These are phyloP conservation scores for Polygonum aviculare DNA, from an alignment of 148 eudicot genomes.

Conservation along the genomic window DNA sequence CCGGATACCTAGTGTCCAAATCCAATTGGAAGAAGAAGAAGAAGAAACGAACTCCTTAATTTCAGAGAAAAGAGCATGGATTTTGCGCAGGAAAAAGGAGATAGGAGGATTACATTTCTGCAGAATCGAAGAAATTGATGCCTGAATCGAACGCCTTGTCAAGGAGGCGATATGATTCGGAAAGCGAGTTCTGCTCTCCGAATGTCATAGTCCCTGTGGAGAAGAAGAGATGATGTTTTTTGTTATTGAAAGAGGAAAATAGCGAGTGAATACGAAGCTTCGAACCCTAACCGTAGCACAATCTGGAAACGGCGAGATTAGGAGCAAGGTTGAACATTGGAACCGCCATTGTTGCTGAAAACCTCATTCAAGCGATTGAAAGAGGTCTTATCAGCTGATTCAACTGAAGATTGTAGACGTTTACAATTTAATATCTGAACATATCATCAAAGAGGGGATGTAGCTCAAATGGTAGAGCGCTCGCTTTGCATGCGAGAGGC, in stretches of 20 bases:
- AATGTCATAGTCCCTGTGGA: constrained; percentile 81
- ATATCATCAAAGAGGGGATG: constrained; percentile 20
- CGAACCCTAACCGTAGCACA: constrained; percentile 46
- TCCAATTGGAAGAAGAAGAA: neutral
- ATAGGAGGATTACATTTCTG: constrained; percentile 55
- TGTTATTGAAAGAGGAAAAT: neutral
- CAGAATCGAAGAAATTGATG: constrained; percentile 90
- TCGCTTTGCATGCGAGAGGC: constrained; percentile 86
- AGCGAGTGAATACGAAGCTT: neutral
- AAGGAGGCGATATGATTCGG: constrained; percentile 47
- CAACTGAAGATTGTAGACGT: no score
- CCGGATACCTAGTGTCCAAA: constrained; percentile 58
- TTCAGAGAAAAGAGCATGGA: neutral
- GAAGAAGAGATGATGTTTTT: neutral
- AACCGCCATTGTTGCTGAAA: constrained; percentile 25
- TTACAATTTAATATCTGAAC: no score
- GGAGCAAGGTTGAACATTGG: constrained; percentile 60
- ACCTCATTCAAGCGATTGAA: neutral
- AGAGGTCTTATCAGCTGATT: neutral
- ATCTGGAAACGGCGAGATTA: constrained; percentile 53
- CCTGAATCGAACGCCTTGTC: constrained; percentile 70
- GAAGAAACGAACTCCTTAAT: neutral
- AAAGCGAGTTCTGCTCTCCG: constrained; percentile 63
- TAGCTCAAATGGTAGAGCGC: constrained; percentile 92
- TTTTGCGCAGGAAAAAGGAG: neutral